Base-by-base conservation (phyloP, 1,284 basidiomycete species). In the Microbotryomycetes sp. region DNA sequence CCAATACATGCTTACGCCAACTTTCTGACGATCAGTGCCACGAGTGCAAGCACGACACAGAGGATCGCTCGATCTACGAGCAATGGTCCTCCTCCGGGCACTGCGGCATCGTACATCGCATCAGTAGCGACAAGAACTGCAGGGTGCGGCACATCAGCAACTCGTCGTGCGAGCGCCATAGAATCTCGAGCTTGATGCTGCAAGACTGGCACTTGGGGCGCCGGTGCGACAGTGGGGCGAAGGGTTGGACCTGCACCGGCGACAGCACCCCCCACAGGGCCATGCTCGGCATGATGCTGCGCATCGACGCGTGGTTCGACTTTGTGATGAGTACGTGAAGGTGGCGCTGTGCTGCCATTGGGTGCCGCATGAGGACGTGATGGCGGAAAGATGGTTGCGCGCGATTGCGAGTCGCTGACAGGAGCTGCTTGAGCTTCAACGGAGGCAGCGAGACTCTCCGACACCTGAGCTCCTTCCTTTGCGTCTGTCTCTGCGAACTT, bases 11-110 rank as follows among this genome's bases (percentile, higher is more conserved):
- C 36, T 42, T 19, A 67, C 4, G 66, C 66, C 1, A 68, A 16
- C 58, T 68, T 68, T 23, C 64, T 30, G 26, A 68, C 66, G n/a
- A 68, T 46, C 7, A 52, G 26, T 51, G 66, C 66, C 6, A 68
- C 49, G 26, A 68, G 47, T 26, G 61, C 64, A 4, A 68, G 15
- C 19, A 68, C 14, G 26, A 58, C 57, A 9, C 47, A 56, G 7
- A 68, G 14, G 23, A 68, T 65, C 57, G 59, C 60, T 22, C 66
- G 48, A 31, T 68, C 66, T 23, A 68, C 45, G 50, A 51, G 58
- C 23, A 49, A 32, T 28, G 66, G 66, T 32, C 57, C 54, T 1
- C 66, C 66, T 1, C 61, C 66, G 2, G 26, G 45, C 9, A 23
- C 57, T 6, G 47, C 55, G 25, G 22, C 25, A 19, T 36, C 22